Conservation (phyloP, 805 yeast species). For the Osmozyma mogii region DNA sequence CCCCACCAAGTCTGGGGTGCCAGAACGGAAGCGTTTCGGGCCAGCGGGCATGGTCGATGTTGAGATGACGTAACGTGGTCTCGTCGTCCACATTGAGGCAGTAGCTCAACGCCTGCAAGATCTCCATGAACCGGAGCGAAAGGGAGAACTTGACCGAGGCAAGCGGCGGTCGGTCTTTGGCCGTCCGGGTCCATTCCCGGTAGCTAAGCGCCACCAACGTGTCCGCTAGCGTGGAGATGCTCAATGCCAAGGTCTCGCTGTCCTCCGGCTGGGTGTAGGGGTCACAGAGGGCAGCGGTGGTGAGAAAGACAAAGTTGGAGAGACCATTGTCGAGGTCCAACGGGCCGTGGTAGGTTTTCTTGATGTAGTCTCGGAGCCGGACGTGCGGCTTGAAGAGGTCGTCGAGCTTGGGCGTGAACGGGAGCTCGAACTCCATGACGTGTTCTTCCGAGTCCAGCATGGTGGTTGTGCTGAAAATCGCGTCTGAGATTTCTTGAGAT, state of each 20-base stretch:
- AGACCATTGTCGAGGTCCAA: constrained; percentile 6
- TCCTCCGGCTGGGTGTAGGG: constrained; percentile 68
- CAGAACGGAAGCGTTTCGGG: constrained; percentile 16
- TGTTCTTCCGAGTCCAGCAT: no score
- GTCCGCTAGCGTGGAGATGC: constrained; percentile 49
- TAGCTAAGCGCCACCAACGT: constrained; percentile 36
- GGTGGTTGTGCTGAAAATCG: no score
- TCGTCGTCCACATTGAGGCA: constrained; percentile 38
- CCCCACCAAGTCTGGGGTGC: constrained; percentile 10
- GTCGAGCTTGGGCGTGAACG: constrained; percentile 5
- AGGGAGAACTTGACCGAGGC: constrained; percentile 27
- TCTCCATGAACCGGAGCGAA: constrained; percentile 26
- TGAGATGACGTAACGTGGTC: constrained; percentile 28
- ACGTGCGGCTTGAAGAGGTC: constrained; percentile 10
- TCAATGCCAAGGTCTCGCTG: constrained; percentile 42
- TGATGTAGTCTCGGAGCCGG: constrained; percentile 4
- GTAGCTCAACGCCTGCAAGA: constrained; percentile 30
- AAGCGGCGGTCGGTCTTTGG: no score
- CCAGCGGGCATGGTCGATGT: constrained; percentile 29
- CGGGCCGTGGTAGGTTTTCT: no score
- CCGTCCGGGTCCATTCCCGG: constrained; percentile 6
- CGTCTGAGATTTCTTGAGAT: no score
- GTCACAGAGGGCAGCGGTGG: constrained; percentile 33
- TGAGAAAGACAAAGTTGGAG: constrained; percentile 6
- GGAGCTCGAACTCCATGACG: constrained; percentile 9